Evolutionary conservation across 176 grass and related monocot genomes (phyloP).

Genomic region (Oryza punctata): DNA sequence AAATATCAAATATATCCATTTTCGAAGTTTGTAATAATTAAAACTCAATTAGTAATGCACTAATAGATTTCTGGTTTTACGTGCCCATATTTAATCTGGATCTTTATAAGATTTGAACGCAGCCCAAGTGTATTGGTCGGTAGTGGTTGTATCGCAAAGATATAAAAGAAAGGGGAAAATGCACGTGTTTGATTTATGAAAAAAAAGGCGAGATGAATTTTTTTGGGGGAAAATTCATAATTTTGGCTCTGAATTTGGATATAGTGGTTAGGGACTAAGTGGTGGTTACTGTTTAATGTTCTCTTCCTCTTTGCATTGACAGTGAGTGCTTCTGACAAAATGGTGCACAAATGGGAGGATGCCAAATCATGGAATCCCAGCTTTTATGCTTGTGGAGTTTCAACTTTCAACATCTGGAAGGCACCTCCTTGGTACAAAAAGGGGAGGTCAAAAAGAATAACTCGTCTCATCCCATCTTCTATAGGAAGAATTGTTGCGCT

Average conservation of each 20-base stretch:
- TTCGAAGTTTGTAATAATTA: too few species aligned
- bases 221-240: too few species aligned
- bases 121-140: too few species aligned
- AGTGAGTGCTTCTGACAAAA: background rate
- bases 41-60: too few species aligned
- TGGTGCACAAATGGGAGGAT: background rate
- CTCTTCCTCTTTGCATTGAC: background rate
- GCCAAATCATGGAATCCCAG: background rate
- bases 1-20: too few species aligned
- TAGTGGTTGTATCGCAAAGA: too few species aligned
- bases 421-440: background rate
- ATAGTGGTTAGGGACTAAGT: background rate
- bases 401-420: background rate
- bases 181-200: background rate
- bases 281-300: background rate
- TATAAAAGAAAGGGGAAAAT: too few species aligned
- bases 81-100: too few species aligned
- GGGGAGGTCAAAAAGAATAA: background rate
- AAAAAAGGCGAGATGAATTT: too few species aligned
- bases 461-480: background rate
- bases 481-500: too few species aligned
- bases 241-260: background rate
- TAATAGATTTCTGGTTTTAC: too few species aligned
- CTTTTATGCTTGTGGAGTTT: background rate
- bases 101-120: too few species aligned